These are phyloP conservation scores for Diaporthe ampelina DNA, from an alignment of 2,329 filamentous ascomycete genomes.

Conservation along the genomic window DNA sequence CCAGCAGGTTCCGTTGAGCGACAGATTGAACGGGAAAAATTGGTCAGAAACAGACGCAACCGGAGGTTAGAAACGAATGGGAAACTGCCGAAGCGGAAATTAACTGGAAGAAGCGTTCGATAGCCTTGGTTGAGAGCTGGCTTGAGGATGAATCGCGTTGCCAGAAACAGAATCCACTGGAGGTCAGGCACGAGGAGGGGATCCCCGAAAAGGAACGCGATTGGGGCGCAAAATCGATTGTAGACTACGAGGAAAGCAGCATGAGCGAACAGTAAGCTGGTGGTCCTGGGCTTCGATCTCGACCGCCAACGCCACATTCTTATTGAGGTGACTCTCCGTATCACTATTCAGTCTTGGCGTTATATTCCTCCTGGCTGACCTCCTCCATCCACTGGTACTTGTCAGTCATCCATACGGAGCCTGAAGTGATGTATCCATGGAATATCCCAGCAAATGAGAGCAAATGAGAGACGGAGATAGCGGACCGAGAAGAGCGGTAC, in stretches of 20 bases:
- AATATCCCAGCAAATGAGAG: background rate
- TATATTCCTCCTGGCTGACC: conserved; percentile 54
- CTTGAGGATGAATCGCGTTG: background rate
- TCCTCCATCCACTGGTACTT: conserved; percentile 49
- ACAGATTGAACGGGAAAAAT: no score
- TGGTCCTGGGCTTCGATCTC: no score
- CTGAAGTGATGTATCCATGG: background rate
- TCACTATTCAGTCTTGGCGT: conserved; percentile 14
- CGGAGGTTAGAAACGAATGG: no score
- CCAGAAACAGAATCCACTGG: background rate
- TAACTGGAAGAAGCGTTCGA: no score
- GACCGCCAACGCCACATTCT: background rate
- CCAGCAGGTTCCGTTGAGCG: no score
- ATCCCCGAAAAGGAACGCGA: background rate
- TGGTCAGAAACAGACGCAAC: no score
- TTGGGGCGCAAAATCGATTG: background rate
- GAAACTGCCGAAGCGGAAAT: background rate
- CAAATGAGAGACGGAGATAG: background rate
- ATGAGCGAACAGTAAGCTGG: no score
- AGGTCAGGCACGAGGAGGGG: background rate
- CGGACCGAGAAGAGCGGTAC: background rate
- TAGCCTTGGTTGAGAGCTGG: background rate
- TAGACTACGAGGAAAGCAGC: no score
- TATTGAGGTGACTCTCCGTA: background rate
- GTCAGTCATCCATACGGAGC: background rate